These are phyloP conservation scores for Pseudocohnilembus persalinus DNA, from an alignment of 169 alveolate species.

Conservation along the genomic window DNA sequence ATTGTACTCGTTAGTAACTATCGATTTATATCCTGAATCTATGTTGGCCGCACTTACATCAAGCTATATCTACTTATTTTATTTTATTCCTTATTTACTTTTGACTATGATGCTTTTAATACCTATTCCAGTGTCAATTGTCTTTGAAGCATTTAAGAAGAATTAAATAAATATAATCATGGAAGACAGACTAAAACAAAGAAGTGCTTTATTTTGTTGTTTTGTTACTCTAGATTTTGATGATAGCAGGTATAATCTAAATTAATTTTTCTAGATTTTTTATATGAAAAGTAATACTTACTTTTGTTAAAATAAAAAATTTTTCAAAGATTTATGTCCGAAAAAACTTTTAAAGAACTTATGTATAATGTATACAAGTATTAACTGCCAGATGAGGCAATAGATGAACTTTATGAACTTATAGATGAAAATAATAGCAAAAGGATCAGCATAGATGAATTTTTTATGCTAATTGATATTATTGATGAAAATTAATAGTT, in stretches of 20 bases:
- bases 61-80: neutral
- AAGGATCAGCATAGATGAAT: neutral
- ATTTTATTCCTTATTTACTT: neutral
- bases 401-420: neutral
- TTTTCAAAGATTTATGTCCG: neutral
- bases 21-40: neutral
- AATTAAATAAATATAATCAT: neutral
- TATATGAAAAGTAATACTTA: too few relatives aligned
- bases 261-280: too few relatives aligned
- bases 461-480: neutral
- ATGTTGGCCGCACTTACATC: neutral
- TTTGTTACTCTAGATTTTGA: slow-evolving; percentile 1
- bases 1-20: neutral
- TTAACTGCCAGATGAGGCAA: neutral
- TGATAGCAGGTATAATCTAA: neutral
- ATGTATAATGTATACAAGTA: neutral
- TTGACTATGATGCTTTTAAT: neutral
- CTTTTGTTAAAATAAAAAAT: too few relatives aligned
- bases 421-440: slow-evolving; percentile 18
- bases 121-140: slow-evolving; percentile 1
- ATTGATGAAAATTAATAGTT: neutral
- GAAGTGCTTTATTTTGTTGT: neutral
- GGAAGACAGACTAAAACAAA: neutral
- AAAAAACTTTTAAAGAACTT: neutral
- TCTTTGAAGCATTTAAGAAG: slow-evolving; percentile 7